phyloP scores from a whole-genome alignment of 345 rosid species.

The Viola odorata region DNA sequence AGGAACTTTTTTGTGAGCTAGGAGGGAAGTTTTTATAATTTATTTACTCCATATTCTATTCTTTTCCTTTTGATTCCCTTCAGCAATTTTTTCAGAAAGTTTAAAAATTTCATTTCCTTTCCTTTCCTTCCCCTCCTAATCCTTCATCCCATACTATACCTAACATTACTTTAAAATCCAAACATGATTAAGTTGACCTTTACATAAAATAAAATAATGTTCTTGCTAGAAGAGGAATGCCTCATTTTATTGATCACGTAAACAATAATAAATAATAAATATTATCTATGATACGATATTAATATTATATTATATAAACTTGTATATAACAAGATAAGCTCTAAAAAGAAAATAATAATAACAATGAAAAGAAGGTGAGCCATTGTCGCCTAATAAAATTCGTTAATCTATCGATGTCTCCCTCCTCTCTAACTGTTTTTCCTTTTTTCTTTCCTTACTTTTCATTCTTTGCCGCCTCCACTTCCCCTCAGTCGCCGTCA shows the following conservation, averaged over 20 bases:
- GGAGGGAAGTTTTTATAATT: too few species aligned
- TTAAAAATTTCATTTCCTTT: too few species aligned
- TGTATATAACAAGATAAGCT: not conserved
- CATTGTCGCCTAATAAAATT: conserved; percentile 18
- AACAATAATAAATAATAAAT: conserved; percentile 21
- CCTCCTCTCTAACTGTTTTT: conserved; percentile 21
- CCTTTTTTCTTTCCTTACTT: not conserved
- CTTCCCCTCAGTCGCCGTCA: conserved; percentile 29
- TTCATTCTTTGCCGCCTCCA: not conserved
- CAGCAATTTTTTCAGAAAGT: too few species aligned
- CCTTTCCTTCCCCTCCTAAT: too few species aligned
- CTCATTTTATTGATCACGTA: conserved; percentile 26
- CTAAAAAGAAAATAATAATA: conserved; percentile 24
- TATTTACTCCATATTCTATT: too few species aligned
- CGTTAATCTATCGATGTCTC: conserved; percentile 37
- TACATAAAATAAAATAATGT: too few species aligned
- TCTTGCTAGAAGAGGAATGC: conserved; percentile 20
- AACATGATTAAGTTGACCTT: too few species aligned
- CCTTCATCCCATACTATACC: too few species aligned
- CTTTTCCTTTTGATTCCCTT: too few species aligned
- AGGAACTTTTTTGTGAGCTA: too few species aligned
- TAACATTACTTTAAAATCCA: too few species aligned
- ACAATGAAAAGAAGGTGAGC: conserved; percentile 11
- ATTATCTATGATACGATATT: conserved; percentile 15
- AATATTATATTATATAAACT: conserved; percentile 2